A percentile compares a stretch with the other conserved stretches of the same genome.
Evolutionary conservation across 192 early-diverging fungal species (phyloP).

Genomic region (Coemansia sp.): DNA sequence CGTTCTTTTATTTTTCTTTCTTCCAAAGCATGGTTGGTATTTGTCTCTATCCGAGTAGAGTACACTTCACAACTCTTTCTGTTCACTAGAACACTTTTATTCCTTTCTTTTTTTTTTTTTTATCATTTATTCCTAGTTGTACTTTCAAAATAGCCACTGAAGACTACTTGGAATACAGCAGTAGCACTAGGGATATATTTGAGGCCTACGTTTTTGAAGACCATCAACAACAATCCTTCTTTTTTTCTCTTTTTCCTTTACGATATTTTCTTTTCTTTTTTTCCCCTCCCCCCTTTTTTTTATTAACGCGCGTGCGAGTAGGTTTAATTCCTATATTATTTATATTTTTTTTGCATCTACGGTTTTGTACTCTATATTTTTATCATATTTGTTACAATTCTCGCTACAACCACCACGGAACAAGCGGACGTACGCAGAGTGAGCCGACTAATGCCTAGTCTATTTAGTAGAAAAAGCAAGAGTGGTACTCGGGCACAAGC

Average conservation of each 20-base stretch:
- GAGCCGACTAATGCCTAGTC: constrained; percentile 40
- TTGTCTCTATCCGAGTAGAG: not conserved
- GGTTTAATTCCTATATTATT: not conserved
- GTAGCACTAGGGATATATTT: not conserved
- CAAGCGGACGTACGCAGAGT: constrained; percentile 5
- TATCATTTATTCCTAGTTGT: not conserved
- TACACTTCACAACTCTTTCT: not conserved
- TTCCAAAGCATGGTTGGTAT: not conserved
- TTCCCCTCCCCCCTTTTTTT: not conserved
- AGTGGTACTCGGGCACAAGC: constrained; percentile 25
- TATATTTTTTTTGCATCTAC: constrained; percentile 8
- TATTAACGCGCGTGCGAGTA: constrained; percentile 4
- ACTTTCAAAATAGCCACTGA: not conserved
- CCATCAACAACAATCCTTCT: not conserved
- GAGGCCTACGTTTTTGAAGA: not conserved
- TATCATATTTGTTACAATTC: constrained; percentile 3
- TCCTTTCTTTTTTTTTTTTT: not conserved
- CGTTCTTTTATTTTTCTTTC: not conserved
- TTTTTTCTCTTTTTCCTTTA: not conserved
- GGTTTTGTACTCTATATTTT: constrained; percentile 1
- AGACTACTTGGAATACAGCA: not conserved
- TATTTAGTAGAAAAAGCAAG: constrained; percentile 52
- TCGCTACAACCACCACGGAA: not conserved
- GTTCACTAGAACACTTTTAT: not conserved
- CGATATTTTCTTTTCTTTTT: not conserved